phyloP scores from a whole-genome alignment of 2,329 filamentous ascomycete species.

The Fusarium musae region DNA sequence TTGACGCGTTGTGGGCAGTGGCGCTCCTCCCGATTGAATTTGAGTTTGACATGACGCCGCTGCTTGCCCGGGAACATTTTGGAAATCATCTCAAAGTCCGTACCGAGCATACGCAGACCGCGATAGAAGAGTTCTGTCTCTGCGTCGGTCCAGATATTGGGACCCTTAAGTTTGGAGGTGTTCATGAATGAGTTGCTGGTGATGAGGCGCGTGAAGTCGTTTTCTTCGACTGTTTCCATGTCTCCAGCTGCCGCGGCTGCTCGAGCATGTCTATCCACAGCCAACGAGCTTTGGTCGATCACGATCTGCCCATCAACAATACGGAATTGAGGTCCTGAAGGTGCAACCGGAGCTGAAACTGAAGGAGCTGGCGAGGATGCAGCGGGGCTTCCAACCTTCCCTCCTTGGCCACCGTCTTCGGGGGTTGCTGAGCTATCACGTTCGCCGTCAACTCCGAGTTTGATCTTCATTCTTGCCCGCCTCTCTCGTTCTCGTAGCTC shows the following conservation, averaged over 20 bases:
- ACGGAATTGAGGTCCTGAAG: conserved; percentile 65
- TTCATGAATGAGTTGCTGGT: conserved; percentile 75
- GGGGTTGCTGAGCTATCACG: conserved; percentile 40
- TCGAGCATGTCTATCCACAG: conserved; percentile 74
- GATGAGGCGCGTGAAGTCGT: conserved; percentile 79
- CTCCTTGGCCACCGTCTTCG: conserved; percentile 22
- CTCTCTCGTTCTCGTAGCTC: conserved; percentile 76
- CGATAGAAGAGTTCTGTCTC: conserved; percentile 82
- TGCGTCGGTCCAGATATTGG: conserved; percentile 75
- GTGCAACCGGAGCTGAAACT: conserved; percentile 43
- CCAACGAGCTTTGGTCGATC: conserved; percentile 73
- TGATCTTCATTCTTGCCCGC: conserved; percentile 50
- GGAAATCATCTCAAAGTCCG: conserved; percentile 83
- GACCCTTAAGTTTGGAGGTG: conserved; percentile 69
- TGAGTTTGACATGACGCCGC: conserved; percentile 80
- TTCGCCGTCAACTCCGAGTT: conserved; percentile 43
- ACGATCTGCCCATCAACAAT: conserved; percentile 79
- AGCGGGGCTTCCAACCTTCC: conserved; percentile 41
- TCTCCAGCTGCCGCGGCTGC: conserved; percentile 63
- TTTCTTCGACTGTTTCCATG: conserved; percentile 76
- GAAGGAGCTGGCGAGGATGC: conserved; percentile 38
- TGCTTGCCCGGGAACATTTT: conserved; percentile 79
- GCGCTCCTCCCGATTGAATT: conserved; percentile 83
- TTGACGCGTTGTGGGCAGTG: conserved; percentile 72
- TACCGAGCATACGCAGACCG: conserved; percentile 80